These are phyloP conservation scores for Alternaria sp. DNA, from an alignment of 2,329 filamentous ascomycete genomes.

Conservation along the genomic window DNA sequence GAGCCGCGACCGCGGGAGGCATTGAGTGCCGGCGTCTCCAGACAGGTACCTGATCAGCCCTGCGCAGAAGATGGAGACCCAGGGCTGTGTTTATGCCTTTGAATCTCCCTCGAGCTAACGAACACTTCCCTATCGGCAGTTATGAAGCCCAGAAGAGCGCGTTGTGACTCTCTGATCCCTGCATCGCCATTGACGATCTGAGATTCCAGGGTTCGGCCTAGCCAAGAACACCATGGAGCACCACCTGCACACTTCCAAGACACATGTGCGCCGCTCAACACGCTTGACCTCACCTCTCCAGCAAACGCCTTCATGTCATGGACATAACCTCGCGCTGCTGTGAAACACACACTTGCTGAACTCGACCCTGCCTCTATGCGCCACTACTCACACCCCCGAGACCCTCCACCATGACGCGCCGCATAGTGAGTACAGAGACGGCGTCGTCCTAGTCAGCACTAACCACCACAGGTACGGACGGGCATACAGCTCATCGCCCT, in stretches of 20 bases:
- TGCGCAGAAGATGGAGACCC: too few species aligned
- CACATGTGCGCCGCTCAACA: neutral
- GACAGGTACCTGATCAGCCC: too few species aligned
- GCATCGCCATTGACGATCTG: constrained; percentile 26
- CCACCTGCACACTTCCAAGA: constrained; percentile 14
- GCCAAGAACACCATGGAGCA: constrained; percentile 28
- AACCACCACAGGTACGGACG: constrained; percentile 60
- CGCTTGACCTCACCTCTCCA: neutral
- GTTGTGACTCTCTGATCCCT: constrained; percentile 8
- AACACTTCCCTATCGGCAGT: too few species aligned
- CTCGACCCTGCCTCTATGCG: constrained; percentile 20
- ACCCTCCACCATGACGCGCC: constrained; percentile 48
- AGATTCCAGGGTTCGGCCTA: constrained; percentile 19
- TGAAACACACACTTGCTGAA: constrained; percentile 13
- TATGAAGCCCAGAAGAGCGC: neutral
- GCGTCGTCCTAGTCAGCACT: constrained; percentile 13
- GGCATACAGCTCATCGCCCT: constrained; percentile 77
- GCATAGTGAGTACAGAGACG: constrained; percentile 42
- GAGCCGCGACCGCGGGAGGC: neutral
- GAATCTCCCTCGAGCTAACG: fast-evolving
- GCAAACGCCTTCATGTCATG: constrained; percentile 20
- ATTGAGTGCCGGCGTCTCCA: too few species aligned
- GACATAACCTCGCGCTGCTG: constrained; percentile 14
- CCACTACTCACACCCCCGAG: constrained; percentile 19
- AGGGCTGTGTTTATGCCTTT: too few species aligned